These are phyloP conservation scores for Mrakia frigida DNA, from an alignment of 768 basidiomycete species.

Conservation along the genomic window DNA sequence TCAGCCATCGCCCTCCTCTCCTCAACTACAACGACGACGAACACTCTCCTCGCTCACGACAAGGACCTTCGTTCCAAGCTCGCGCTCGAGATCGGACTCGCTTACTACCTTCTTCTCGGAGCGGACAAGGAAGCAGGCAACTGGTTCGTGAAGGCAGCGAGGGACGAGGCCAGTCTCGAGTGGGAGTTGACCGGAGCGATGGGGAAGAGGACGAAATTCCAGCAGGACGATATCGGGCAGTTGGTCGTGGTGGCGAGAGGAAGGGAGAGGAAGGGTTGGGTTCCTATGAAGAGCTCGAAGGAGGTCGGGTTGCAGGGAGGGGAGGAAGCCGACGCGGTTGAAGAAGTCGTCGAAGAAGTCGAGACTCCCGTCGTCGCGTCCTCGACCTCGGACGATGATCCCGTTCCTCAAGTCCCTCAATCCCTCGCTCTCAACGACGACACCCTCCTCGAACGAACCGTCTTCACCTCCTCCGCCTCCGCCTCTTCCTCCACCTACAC, in stretches of 20 bases:
- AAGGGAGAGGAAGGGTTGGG: slow-evolving; percentile 48
- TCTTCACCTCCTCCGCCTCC: slow-evolving; percentile 56
- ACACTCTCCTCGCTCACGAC: neutral
- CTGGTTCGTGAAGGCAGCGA: slow-evolving; percentile 69
- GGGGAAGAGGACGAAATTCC: slow-evolving; percentile 91
- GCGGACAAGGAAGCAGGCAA: slow-evolving; percentile 69
- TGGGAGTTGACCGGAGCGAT: slow-evolving; percentile 90
- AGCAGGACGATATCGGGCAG: slow-evolving; percentile 75
- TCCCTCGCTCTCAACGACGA: slow-evolving; percentile 86
- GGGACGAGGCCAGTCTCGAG: slow-evolving; percentile 62
- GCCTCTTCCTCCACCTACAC: slow-evolving; percentile 35
- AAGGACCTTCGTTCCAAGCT: slow-evolving; percentile 56
- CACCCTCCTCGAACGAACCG: slow-evolving; percentile 87
- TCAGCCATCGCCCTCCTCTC: slow-evolving; percentile 42
- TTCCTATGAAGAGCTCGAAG: slow-evolving; percentile 34
- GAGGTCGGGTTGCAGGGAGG: slow-evolving; percentile 19
- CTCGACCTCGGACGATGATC: neutral
- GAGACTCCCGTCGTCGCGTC: slow-evolving; percentile 9
- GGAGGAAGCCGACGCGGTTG: neutral
- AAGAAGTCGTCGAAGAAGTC: slow-evolving; percentile 17
- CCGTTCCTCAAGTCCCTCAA: slow-evolving; percentile 55
- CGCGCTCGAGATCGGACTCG: slow-evolving; percentile 67
- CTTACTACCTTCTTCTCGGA: slow-evolving; percentile 61
- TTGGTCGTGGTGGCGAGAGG: slow-evolving; percentile 92
- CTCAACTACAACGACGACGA: neutral